A percentile compares a stretch with the other conserved stretches of the same genome.
Evolutionary conservation across 2,329 filamentous ascomycete genomes (phyloP).

Genomic region (Sarocladium kiliense): DNA sequence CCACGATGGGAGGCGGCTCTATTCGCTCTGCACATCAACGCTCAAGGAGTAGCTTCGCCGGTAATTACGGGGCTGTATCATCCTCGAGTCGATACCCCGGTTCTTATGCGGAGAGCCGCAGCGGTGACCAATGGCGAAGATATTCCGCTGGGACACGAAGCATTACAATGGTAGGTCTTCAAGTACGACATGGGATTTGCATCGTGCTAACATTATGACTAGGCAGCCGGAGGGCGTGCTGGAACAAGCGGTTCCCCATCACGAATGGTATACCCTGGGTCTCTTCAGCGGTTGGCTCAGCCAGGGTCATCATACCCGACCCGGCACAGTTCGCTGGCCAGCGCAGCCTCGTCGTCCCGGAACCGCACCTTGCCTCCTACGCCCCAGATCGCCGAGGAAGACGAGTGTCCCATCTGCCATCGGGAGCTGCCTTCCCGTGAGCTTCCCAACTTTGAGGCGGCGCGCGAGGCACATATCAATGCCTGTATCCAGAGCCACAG

Average conservation of each 20-base stretch:
- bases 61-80: slow-evolving; percentile 22
- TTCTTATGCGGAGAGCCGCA: slow-evolving; percentile 14
- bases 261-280: slow-evolving; percentile 7
- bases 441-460: slow-evolving; percentile 47
- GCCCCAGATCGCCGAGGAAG: slow-evolving; percentile 61
- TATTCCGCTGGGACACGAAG: slow-evolving; percentile 34
- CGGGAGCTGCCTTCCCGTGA: slow-evolving; percentile 58
- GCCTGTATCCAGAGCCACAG: slow-evolving; percentile 53
- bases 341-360: slow-evolving; percentile 28
- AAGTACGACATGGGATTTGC: background rate
- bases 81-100: slow-evolving; percentile 4
- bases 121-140: slow-evolving; percentile 29
- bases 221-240: slow-evolving; percentile 17
- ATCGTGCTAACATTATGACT: background rate
- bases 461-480: slow-evolving; percentile 54
- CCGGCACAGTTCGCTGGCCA: slow-evolving; percentile 25
- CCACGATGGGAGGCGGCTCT: slow-evolving; percentile 25
- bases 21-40: slow-evolving; percentile 35
- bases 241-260: slow-evolving; percentile 20
- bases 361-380: slow-evolving; percentile 36
- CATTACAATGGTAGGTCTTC: slow-evolving; percentile 42
- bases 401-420: slow-evolving; percentile 76
- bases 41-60: slow-evolving; percentile 39
- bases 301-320: slow-evolving; percentile 20
- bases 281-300: background rate